Evolutionary conservation across 306 rosid genomes (phyloP).

Genomic region (Neltuma alba): DNA sequence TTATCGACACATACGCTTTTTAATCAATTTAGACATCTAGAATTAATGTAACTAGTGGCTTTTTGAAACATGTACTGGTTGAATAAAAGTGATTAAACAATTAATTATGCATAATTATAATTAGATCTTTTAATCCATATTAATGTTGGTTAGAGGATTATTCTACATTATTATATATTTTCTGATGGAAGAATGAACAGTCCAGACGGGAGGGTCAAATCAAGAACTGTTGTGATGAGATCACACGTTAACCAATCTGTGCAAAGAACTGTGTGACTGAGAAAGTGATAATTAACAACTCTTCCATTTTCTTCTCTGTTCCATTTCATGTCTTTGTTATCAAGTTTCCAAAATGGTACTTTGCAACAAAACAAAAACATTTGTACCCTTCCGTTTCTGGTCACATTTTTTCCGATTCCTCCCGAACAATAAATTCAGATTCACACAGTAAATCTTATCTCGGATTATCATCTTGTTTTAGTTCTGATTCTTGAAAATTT

Average conservation of each 20-base stretch:
- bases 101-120: too few relatives aligned
- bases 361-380: conserved; percentile 52
- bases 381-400: conserved; percentile 63
- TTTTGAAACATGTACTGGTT: too few relatives aligned
- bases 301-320: conserved; percentile 12
- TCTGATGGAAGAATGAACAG: too few relatives aligned
- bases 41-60: too few relatives aligned
- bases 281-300: conserved; percentile 20
- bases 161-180: too few relatives aligned
- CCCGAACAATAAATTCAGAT: not conserved
- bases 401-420: conserved; percentile 43
- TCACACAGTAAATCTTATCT: too few relatives aligned
- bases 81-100: too few relatives aligned
- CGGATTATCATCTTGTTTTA: too few relatives aligned
- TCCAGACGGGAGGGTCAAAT: conserved; percentile 75
- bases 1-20: not conserved
- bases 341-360: conserved; percentile 14
- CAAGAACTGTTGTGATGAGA: conserved; percentile 61
- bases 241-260: conserved; percentile 63
- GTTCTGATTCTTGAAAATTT: too few relatives aligned
- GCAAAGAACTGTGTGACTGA: conserved; percentile 26
- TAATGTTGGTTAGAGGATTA: too few relatives aligned
- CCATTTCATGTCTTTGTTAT: not conserved
- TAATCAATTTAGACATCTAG: not conserved
- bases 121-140: too few relatives aligned